Base-by-base conservation (phyloP, 768 basidiomycete genomes). In the Termitomyces sp. region DNA sequence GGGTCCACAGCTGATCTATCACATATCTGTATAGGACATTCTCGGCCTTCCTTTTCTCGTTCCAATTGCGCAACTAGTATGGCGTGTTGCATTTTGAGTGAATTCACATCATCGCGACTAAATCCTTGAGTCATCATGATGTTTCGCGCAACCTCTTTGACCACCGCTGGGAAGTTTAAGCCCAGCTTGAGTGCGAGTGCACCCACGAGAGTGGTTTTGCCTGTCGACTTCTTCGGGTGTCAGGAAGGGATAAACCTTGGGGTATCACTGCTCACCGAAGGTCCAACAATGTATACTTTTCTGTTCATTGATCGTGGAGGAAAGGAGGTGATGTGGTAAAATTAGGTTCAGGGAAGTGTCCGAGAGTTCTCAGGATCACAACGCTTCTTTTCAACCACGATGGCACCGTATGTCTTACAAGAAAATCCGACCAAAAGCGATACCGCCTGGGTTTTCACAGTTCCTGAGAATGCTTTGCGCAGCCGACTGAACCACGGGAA, bases 1-100 rank as follows among this genome's bases (percentile, higher is more conserved):
- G 87, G 80, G 70, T 89, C 88, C 2, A 88, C 68, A 0, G 83
- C 85, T 14, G 87, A 89, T 64, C 88, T 74, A 68, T 89, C 88
- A 68, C 83, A 85, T 20, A 89, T 73, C 42, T 83, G 70, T 31
- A 83, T 66, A 36, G 62, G 63, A 57, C 25, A 66, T 63, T 43
- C 59, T 62, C 34, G 64, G 37, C 67, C 66, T 55, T 69, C 66
- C 29, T 62, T 65, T 72, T 88, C 86, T 54, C 71, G 75, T 36
- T 72, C 65, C 60, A 86, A 62, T 60, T 89, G 86, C 1, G 81
- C 83, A 6, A 76, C 60, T 81, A 88, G 79, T 55, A 90, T 89
- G 7, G 82, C 83, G 46, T 71, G 63, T 69, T 89, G 87, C 87
- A 90, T 88, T 60, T 83, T 76, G 42, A 85, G 68, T 50, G 71